Evolutionary conservation across 768 basidiomycete genomes (phyloP), one percentile per base, ranked within the genome.

Genomic region (Kwoniella europaea): DNA sequence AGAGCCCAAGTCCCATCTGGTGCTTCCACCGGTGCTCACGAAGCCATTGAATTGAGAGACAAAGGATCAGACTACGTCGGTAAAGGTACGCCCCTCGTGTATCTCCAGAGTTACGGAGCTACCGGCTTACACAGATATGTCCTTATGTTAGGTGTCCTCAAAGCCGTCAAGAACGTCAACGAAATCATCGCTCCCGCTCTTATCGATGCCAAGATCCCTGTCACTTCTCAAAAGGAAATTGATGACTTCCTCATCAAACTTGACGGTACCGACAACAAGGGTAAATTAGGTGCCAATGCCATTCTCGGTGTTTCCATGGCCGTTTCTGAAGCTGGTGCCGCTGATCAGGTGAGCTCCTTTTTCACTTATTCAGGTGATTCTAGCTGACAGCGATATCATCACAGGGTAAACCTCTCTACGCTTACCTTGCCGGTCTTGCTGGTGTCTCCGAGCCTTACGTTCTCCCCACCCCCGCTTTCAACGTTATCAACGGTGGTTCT

Each of bases 401-500:
- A 65, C 75, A 86, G 88, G 92, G 90, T 70, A 88, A 98, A 66
- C 95, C 97, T 61, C 90, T 96, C 76, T 98, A 98, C 88, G 89
- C 92, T 84, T 94, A 98, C 88, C 89, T 98, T 76, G 97, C 95
- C 58, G 91, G 93, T 73, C 91, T 99, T 76, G 93, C 97, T 69
- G 96, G 96, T 77, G 89, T 96, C 85, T 93, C 95, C 86, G 87
- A 93, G 64, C 96, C 97, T 56, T 98, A 90, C 85, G 88, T 93
- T 71, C 91, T 98, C 79, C 97, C 97, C 71, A 86, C 86, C 83
- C 97, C 97, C 59, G 90, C 92, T 69, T 94, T 99, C 89, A 99
- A 99, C 85, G 97, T 99, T 79, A 99, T 99, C 88, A 99, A 99
- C 86, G 97, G 97, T 85, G 97, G 97, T 74, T 98, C 96, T 73